Evolutionary conservation across 2,329 filamentous ascomycete species (phyloP), one percentile per base, ranked within the genome.

Genomic region (Colletotrichum zoysiae): DNA sequence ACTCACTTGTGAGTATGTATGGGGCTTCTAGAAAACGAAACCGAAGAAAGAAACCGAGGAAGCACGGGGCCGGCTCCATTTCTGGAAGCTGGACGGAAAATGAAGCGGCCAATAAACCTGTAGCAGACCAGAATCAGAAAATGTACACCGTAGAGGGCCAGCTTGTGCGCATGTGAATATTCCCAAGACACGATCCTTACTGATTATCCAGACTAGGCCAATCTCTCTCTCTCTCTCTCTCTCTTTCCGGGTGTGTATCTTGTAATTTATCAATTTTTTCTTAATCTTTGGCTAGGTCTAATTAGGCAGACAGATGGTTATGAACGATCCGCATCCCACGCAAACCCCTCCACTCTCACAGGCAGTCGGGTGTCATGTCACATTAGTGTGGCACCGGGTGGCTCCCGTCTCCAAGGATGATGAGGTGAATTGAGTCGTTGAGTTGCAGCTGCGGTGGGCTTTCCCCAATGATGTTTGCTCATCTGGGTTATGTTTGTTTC

Each of bases 151-250:
- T 18, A 35, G 18, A 50, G 46, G 44, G 46, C 58, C 30, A 48
- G 40, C 26, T 61, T 20, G 18, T n/a, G 20, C 23, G 62, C 55
- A 70, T 60, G 67, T 70, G 67, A 60, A 70, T 23, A 23, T 51
- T 11, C 23, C 26, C n/a, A 38, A 26, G 38, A n/a, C 9, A 51
- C 35, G 60, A 63, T 40, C 33, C 46, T 63, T 35, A 33, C 46
- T 20, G 30, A 23, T 33, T 46, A 46, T 62, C 16, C 33, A 42
- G 46, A 40, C 40, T 55, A 26, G 67, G 62, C 60, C 5, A 14
- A 35, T 35, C 18, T 56, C 30, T 55, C 20, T 62, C 51, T 20
- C 14, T 42, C 40, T 42, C 6, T 44, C 42, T 12, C 14, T 42
- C 40, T 42, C 7, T 44, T 5, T 20, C 11, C 11, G 11, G 2